phyloP scores from a whole-genome alignment of 768 basidiomycete genomes.

The Hebeloma cylindrosporum region DNA sequence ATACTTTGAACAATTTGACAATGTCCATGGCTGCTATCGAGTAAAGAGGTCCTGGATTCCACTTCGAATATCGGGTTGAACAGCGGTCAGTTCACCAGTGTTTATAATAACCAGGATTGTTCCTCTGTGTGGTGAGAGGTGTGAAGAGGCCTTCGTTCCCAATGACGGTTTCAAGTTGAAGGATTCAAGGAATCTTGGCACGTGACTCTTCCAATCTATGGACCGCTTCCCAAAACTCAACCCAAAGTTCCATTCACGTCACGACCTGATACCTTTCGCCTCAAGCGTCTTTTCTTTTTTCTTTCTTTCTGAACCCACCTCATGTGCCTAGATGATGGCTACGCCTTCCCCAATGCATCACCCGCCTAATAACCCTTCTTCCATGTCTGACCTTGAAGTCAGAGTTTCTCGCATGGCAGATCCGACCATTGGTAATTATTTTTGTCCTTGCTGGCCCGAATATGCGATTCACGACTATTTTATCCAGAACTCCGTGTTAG shows the following conservation, averaged over 20 bases:
- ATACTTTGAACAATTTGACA: constrained; percentile 53
- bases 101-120: no score
- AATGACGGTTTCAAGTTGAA: no score
- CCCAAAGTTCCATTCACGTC: no score
- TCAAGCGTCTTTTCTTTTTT: no score
- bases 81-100: no score
- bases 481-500: constrained; percentile 67
- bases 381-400: constrained; percentile 61
- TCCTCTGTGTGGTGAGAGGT: no score
- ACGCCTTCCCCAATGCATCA: constrained; percentile 34
- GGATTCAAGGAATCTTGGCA: no score
- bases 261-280: no score
- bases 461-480: not conserved
- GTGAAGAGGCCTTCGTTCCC: no score
- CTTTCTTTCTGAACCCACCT: constrained; percentile 9
- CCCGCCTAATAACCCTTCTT: constrained; percentile 32
- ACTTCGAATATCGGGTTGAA: not conserved
- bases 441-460: not conserved
- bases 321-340: constrained; percentile 28
- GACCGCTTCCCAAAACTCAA: no score
- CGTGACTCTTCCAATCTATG: no score
- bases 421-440: constrained; percentile 61
- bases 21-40: constrained; percentile 40
- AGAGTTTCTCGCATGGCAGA: constrained; percentile 74
- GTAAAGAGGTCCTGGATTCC: not conserved